Base-by-base conservation (phyloP, 2,329 filamentous ascomycete species). In the Xylariomycetidae sp. region DNA sequence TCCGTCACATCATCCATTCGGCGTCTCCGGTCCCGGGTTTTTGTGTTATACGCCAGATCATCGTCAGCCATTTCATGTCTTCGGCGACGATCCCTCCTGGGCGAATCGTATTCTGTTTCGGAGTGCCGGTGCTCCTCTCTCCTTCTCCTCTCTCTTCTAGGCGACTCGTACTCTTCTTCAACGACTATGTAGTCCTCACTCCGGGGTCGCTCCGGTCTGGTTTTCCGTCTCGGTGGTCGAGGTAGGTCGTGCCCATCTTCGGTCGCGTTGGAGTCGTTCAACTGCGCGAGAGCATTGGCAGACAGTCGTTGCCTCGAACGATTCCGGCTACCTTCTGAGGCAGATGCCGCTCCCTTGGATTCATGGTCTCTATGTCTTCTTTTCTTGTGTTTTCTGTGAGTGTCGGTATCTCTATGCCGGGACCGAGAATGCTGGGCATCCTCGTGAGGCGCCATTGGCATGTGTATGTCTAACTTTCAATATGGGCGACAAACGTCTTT, bases 281-380 rank as follows among this genome's bases (percentile, higher is more conserved):
- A 59, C 50, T 79, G 76, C 10, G 80, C 80, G 30, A 89, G 59
- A 5, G 82, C 78, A 46, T 77, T 74, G 3, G 62, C 54, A 4
- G 69, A 72, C 16, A 72, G 53, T 5, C 53, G 38, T 23, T 50
- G 56, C 5, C 48, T 47, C 5, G 46, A 31, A 13, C 45, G 45
- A 19, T 48, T 46, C 9, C 51, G 37, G n/a, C 48, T 56, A 4
- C 59, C 61, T 16, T 65, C 62, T 0, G 58, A 51, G 5, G 49
- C 51, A 3, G 62, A 53, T 3, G 43, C 49, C 3, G 57, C 47
- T n/a, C 58, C 50, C 27, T 48, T 51, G 12, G 59, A 40, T 27
- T 49, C 46, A 35, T 48, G 53, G 4, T 51, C 54, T 34, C 54
- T 48, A 6, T 62, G 57, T 33, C 49, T 54, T 22, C 55, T 42